phyloP scores from a whole-genome alignment of 352 stramenopile species.

The Phytophthora chlamydospora region DNA sequence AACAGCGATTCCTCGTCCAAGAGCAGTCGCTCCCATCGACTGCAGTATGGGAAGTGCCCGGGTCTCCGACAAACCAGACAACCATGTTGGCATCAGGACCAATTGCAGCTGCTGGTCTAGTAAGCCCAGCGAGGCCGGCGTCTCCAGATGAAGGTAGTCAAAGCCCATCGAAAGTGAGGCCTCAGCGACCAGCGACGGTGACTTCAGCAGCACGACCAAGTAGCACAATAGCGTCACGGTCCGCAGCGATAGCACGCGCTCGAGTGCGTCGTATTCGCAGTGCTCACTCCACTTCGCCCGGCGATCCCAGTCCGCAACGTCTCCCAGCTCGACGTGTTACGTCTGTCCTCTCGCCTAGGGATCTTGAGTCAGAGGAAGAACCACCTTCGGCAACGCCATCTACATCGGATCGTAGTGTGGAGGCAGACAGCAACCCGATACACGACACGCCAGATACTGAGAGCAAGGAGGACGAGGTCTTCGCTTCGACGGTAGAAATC shows the following conservation, averaged over 20 bases:
- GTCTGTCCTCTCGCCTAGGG: neutral
- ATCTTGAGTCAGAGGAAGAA: neutral
- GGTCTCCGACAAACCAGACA: conserved; percentile 5
- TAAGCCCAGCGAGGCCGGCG: conserved; percentile 5
- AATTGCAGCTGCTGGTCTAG: conserved; percentile 19
- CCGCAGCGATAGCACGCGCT: conserved; percentile 28
- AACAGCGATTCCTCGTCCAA: conserved; percentile 32
- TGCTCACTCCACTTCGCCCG: conserved; percentile 10
- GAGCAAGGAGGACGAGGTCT: no score
- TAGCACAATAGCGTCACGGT: conserved; percentile 14
- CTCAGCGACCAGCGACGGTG: conserved; percentile 22
- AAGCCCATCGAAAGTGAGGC: neutral
- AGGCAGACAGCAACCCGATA: neutral
- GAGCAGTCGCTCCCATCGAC: conserved; percentile 28
- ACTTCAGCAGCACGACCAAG: conserved; percentile 6
- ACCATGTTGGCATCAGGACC: conserved; percentile 10
- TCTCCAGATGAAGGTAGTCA: neutral
- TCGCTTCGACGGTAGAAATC: neutral
- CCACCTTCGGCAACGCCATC: neutral
- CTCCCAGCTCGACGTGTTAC: neutral
- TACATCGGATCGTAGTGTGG: neutral
- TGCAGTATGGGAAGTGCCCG: conserved; percentile 26
- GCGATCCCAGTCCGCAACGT: neutral
- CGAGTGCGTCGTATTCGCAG: conserved; percentile 34
- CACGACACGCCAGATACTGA: neutral